Evolutionary conservation across 805 yeast genomes (phyloP), one percentile per base, ranked within the genome.

Genomic region (Teunomyces pallodes): DNA sequence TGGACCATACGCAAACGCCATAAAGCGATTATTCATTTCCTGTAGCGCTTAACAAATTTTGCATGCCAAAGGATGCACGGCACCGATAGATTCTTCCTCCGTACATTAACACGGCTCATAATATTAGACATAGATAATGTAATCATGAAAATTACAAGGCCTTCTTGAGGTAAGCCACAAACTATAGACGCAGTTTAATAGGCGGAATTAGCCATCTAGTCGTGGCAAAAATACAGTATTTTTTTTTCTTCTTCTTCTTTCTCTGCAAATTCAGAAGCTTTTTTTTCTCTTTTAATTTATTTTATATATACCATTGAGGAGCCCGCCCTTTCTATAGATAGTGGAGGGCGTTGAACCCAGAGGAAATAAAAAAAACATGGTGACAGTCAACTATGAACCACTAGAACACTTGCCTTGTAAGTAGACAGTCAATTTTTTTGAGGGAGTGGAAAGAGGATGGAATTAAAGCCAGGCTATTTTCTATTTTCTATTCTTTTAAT

Each of bases 351-450:
- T 20, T 20, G 24, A 20, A 20, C 24, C 6, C 24, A 20, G 24
- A 20, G 24, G 24, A 20, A 20, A 20, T 20, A 20, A 36, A 16
- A 36, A 36, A 10, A 35, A 17, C 28, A 47, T 47, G 50, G 50
- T 47, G 3, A 35, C 46, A 28, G 62, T 65, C 49, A 61, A 67
- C 46, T 61, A 62, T 53, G 71, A 67, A 33, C 64, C 65, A 2
- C 48, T 69, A 40, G 79, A 75, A 42, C 66, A 71, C 41, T 61
- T 75, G 36, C 73, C 72, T 9, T 68, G 75, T 70, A 70, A 49
- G 75, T 69, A 50, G 5, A 20, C 24, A 20, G 1, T 1, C 24
- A 20, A 4, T 17, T 20, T 20, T 20, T 20, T 20, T 20, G 24
- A 20, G 17, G 17, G 17, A 17, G 17, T 17, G 17, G 17, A 17